phyloP scores from a whole-genome alignment of 306 rosid species.

The Gastrolobium bilobum region DNA sequence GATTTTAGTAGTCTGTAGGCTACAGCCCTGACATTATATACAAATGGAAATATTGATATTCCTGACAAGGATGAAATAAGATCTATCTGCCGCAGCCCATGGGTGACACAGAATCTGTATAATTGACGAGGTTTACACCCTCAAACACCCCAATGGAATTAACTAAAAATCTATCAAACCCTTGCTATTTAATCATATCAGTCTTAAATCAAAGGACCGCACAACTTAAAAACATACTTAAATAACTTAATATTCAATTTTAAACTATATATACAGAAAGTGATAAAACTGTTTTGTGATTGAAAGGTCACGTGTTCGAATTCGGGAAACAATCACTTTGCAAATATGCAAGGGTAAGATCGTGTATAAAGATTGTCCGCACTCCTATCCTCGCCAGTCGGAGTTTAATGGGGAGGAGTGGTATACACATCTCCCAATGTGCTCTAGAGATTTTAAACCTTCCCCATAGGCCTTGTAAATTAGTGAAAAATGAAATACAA shows the following conservation, averaged over 20 bases:
- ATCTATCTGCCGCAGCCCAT: slow-evolving; percentile 19
- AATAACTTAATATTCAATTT: slow-evolving; percentile 3
- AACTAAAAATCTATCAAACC: slow-evolving; percentile 1
- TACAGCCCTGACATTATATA: not conserved
- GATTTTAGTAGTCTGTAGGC: slow-evolving; percentile 5
- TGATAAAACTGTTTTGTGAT: too few species aligned
- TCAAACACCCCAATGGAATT: not conserved
- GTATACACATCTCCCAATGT: not conserved
- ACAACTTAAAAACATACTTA: slow-evolving; percentile 9
- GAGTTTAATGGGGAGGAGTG: too few species aligned
- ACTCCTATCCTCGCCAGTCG: too few species aligned
- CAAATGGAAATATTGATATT: not conserved
- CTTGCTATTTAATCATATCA: not conserved
- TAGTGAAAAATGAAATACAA: slow-evolving; percentile 21
- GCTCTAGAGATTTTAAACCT: not conserved
- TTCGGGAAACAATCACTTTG: too few species aligned
- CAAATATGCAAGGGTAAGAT: too few species aligned
- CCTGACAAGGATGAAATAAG: slow-evolving; percentile 14
- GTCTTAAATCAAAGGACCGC: slow-evolving; percentile 21
- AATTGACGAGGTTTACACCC: not conserved
- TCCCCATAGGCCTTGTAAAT: slow-evolving; percentile 9
- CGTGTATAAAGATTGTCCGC: too few species aligned
- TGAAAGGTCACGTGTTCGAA: too few species aligned
- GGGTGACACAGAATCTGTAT: not conserved
- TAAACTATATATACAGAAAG: not conserved